These are phyloP conservation scores for Lizonia empirigonia DNA, from an alignment of 2,329 filamentous ascomycete species.

Conservation along the genomic window DNA sequence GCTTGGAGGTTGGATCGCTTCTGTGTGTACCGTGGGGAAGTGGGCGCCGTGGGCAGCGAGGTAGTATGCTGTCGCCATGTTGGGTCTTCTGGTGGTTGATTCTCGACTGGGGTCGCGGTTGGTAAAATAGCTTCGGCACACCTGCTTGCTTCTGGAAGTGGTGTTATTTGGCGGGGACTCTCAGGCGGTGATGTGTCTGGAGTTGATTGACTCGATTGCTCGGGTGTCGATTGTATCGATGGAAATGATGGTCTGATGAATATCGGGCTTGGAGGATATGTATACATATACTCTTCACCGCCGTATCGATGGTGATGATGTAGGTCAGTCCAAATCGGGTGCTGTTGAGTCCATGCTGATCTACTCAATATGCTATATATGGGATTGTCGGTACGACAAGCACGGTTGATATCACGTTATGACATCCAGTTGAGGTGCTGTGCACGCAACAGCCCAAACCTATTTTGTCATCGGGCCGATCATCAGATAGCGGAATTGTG, in stretches of 20 bases:
- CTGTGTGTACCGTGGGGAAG: slow-evolving; percentile 19
- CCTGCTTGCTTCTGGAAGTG: slow-evolving; percentile 2
- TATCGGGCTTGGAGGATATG: slow-evolving; percentile 7
- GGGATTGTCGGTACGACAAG: not conserved
- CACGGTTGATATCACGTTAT: slow-evolving; percentile 24
- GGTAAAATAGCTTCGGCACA: slow-evolving; percentile 6
- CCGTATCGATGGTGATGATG: slow-evolving; percentile 1
- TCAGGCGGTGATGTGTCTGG: slow-evolving; percentile 3
- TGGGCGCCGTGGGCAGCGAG: slow-evolving; percentile 29
- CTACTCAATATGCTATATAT: slow-evolving; percentile 1
- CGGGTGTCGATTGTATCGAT: slow-evolving; percentile 7
- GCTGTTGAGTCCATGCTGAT: not conserved
- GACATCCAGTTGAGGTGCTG: slow-evolving; percentile 9
- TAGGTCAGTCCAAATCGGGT: slow-evolving; percentile 19
- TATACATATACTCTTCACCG: slow-evolving; percentile 12
- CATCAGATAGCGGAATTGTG: slow-evolving; percentile 23
- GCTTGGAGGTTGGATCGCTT: slow-evolving; percentile 7
- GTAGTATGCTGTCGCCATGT: slow-evolving; percentile 28
- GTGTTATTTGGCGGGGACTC: not conserved
- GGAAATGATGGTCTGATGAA: slow-evolving; percentile 12
- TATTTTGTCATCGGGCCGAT: slow-evolving; percentile 19
- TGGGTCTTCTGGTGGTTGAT: slow-evolving; percentile 4
- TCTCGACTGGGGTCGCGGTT: not conserved
- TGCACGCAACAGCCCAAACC: slow-evolving; percentile 9
- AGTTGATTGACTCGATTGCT: slow-evolving; percentile 5